Base-by-base conservation (phyloP, 2,329 filamentous ascomycete species). In the Diaporthe capsici region DNA sequence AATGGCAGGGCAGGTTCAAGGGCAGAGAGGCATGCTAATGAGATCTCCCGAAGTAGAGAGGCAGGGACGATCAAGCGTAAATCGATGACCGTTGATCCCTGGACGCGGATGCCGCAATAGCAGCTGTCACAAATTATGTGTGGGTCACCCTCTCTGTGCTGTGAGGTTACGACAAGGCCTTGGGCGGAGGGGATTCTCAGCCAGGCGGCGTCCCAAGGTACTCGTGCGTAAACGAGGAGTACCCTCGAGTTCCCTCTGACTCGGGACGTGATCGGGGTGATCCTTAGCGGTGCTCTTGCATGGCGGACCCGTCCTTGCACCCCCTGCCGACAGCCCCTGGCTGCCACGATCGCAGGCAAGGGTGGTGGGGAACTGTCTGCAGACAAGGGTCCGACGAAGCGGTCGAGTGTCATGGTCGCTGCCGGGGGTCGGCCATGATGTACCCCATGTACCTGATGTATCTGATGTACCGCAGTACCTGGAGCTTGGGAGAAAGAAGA, bases 101-200 rank as follows among this genome's bases (percentile, higher is more conserved):
- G 86, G 82, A 80, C 67, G 71, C 53, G 78, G 78, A 81, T 83
- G 82, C 84, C 83, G 85, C 81, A 76, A 82, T 82, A 84, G 83
- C 84, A 87, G 84, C 85, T 88, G 87, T 89, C 87, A 89, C 87
- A 89, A 88, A 88, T 87, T 88, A 84, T 84, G 83, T 84, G 87
- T 89, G 87, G 87, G 86, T 86, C 87, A 75, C 77, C 79, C 78
- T 78, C 78, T 78, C 44, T 80, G 76, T 74, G 63, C 74, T 67
- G 72, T 76, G 72, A 76, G 78, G 77, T 75, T 74, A 80, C 83
- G 82, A 82, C 82, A 84, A 58, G 83, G 82, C 80, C 84, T 85
- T 83, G 84, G 84, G 85, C 82, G 82, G 84, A 76, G 78, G 78
- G 76, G 78, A 80, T 79, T 55, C 49, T n/a, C 49, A 75, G 78